A percentile compares a stretch with the other conserved stretches of the same genome.
These are phyloP conservation scores for Suhomyces bribrorum DNA, from an alignment of 1,139 yeast genomes.

Conservation along the genomic window DNA sequence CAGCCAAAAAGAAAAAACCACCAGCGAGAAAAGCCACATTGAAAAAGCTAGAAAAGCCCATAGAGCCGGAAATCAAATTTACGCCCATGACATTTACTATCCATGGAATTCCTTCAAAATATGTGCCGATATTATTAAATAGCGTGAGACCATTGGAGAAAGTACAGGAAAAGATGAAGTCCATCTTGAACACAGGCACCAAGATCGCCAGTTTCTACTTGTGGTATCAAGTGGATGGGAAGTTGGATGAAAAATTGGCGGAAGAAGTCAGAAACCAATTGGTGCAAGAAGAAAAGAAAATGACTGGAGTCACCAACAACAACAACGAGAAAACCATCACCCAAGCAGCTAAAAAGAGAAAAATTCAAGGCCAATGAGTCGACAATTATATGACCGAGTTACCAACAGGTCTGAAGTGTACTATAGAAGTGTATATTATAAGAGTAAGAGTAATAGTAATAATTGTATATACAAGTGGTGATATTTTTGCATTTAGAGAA, in stretches of 20 bases:
- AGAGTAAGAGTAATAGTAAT: not conserved
- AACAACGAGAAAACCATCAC: conserved; percentile 4
- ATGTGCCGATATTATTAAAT: conserved; percentile 66
- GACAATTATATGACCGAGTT: too few relatives aligned
- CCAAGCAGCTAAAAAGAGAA: conserved; percentile 36
- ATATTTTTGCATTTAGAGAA: conserved; percentile 2
- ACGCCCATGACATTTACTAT: conserved; percentile 67
- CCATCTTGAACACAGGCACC: conserved; percentile 59
- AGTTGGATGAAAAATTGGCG: conserved; percentile 61
- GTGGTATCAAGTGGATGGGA: conserved; percentile 87
- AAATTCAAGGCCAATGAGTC: conserved; percentile 25
- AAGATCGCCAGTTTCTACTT: conserved; percentile 63
- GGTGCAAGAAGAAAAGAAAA: conserved; percentile 44
- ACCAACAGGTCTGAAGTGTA: too few relatives aligned
- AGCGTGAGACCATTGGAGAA: conserved; percentile 61
- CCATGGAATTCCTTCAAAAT: conserved; percentile 63
- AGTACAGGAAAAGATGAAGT: conserved; percentile 63
- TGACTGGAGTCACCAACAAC: conserved; percentile 32
- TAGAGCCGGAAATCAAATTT: conserved; percentile 47
- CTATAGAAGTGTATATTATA: conserved; percentile 3
- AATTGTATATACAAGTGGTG: conserved; percentile 6
- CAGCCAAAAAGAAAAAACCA: conserved; percentile 23
- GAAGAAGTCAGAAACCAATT: conserved; percentile 47
- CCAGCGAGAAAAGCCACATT: conserved; percentile 23
- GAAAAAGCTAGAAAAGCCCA: conserved; percentile 29